Evolutionary conservation across 1,284 basidiomycete genomes (phyloP).

Genomic region (Trametes polyzona): DNA sequence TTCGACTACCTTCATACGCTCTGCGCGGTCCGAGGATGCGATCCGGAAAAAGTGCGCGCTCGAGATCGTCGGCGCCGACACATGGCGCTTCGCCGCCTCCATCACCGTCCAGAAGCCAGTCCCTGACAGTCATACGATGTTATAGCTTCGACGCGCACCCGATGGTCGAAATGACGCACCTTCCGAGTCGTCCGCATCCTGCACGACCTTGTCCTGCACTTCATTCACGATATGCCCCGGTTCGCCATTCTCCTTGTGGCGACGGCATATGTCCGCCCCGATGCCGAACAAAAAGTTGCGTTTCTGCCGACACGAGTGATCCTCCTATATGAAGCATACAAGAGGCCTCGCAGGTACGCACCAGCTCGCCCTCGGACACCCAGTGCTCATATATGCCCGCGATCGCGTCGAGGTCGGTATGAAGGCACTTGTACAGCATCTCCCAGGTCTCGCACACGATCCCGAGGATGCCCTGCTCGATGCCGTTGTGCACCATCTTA

Average conservation of each 20-base stretch:
- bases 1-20: constrained; percentile 26
- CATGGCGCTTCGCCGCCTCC: constrained; percentile 26
- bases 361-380: constrained; percentile 26
- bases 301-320: constrained; percentile 11
- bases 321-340: neutral
- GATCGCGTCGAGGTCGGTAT: constrained; percentile 26
- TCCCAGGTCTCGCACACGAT: constrained; percentile 29
- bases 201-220: constrained; percentile 32
- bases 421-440: constrained; percentile 28
- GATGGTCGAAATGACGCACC: neutral
- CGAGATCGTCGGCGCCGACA: constrained; percentile 29
- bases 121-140: neutral
- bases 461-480: constrained; percentile 32
- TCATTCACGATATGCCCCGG: constrained; percentile 28
- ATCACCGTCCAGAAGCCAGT: constrained; percentile 29
- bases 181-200: constrained; percentile 30
- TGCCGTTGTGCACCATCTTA: constrained; percentile 34
- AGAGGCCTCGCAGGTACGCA: constrained; percentile 4
- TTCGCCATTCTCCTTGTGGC: constrained; percentile 19
- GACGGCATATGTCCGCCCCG: constrained; percentile 29
- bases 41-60: constrained; percentile 32
- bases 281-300: constrained; percentile 29
- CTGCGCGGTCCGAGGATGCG: constrained; percentile 27
- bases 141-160: neutral
- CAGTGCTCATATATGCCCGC: constrained; percentile 22